These are phyloP conservation scores for Aspergillus tubingensis DNA, from an alignment of 2,329 filamentous ascomycete species.

Conservation along the genomic window DNA sequence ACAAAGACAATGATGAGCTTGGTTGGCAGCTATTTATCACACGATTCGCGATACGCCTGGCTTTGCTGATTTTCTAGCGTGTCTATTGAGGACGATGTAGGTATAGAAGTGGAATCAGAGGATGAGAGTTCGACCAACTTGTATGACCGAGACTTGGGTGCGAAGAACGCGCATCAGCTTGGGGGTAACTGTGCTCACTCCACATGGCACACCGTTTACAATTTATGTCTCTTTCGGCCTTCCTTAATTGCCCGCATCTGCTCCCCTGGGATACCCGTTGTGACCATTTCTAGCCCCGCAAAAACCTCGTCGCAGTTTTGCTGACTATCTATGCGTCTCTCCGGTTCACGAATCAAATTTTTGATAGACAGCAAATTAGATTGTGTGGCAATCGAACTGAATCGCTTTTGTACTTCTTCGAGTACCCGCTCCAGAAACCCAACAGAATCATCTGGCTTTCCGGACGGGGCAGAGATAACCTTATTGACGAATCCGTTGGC, in stretches of 20 bases:
- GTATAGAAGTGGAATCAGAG: no score
- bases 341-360: conserved; percentile 73
- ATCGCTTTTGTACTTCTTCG: conserved; percentile 74
- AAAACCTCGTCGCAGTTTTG: conserved; percentile 85
- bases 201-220: conserved; percentile 52
- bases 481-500: conserved; percentile 81
- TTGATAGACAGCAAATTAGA: conserved; percentile 83
- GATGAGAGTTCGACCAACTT: no score
- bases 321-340: conserved; percentile 69
- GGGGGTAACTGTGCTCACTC: no score
- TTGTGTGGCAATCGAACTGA: conserved; percentile 77
- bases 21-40: no score
- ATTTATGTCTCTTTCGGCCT: conserved; percentile 91
- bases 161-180: no score
- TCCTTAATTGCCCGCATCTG: conserved; percentile 83
- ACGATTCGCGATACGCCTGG: no score
- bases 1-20: no score
- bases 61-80: no score
- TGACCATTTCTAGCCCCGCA: conserved; percentile 77
- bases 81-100: no score
- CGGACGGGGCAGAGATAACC: conserved; percentile 63
- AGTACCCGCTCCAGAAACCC: conserved; percentile 73
- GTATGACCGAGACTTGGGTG: no score
- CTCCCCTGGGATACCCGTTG: conserved; percentile 77
- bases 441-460: conserved; percentile 61